Evolutionary conservation across 805 yeast species (phyloP).

Genomic region (Metschnikowia sp.): DNA sequence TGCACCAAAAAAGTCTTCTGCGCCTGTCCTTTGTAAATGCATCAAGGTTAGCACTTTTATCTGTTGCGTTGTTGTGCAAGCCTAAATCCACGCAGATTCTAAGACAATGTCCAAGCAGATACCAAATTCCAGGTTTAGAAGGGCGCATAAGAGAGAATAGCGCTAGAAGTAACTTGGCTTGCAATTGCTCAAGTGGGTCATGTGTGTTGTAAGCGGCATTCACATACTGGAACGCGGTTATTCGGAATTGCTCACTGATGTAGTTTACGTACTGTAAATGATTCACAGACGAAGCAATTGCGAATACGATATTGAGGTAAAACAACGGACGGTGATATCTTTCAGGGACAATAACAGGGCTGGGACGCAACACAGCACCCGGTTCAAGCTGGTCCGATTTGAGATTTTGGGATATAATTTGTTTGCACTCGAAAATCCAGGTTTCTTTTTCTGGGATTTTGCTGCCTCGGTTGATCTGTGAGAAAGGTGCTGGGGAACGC

Average conservation of each 20-base stretch:
- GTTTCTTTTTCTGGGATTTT: slow-evolving; percentile 28
- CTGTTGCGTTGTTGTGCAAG: slow-evolving; percentile 60
- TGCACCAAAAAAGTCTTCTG: slow-evolving; percentile 71
- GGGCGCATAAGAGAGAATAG: slow-evolving; percentile 84
- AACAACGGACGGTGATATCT: slow-evolving; percentile 54
- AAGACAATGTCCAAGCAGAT: slow-evolving; percentile 74
- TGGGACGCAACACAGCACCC: slow-evolving; percentile 27
- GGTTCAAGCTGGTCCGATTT: slow-evolving; percentile 2
- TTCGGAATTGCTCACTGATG: slow-evolving; percentile 66
- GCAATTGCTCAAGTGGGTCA: slow-evolving; percentile 68
- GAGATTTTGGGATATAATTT: slow-evolving; percentile 18
- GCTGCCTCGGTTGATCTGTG: background rate
- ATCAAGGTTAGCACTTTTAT: slow-evolving; percentile 35
- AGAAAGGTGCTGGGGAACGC: slow-evolving; percentile 27
- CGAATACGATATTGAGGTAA: slow-evolving; percentile 73
- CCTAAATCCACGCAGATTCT: slow-evolving; percentile 83
- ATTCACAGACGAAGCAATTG: slow-evolving; percentile 73
- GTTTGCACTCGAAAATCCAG: slow-evolving; percentile 46
- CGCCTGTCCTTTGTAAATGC: slow-evolving; percentile 65
- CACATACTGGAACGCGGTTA: slow-evolving; percentile 58
- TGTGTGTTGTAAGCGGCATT: slow-evolving; percentile 56
- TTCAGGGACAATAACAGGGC: slow-evolving; percentile 40
- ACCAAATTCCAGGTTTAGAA: slow-evolving; percentile 91
- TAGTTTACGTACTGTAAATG: slow-evolving; percentile 63
- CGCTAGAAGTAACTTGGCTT: slow-evolving; percentile 66